Evolutionary conservation across 371 early-diverging fungal species (phyloP), one percentile per base, ranked within the genome.

Genomic region (Zychaea mexicana): DNA sequence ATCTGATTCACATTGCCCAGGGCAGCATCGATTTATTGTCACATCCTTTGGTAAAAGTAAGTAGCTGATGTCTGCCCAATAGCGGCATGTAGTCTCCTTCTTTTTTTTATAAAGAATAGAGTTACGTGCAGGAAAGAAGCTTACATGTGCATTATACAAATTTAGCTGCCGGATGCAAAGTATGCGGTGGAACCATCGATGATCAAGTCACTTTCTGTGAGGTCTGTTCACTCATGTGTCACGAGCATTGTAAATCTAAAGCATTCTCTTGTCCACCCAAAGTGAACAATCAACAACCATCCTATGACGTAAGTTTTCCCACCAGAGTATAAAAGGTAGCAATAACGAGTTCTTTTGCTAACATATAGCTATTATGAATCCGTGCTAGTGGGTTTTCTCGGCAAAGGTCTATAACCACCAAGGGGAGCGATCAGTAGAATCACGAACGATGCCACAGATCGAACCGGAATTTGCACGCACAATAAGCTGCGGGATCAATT

Each of bases 151-250:
- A 17, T 17, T 42, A 4, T 15, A 42, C n/a, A 7, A 42, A 1
- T 53, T 22, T 47, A 78, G 76, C 39, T 10, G 64, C 76, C 21
- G 75, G 69, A 30, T 79, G 79, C 52, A 79, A 82, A 65, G 78
- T 79, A 12, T 82, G 82, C 38, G 66, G 65, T 30, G 70, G 71
- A 33, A 21, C 66, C 2, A 64, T 82, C 52, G 63, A 59, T 6
- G 55, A 57, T 13, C 47, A 69, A 17, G 70, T 66, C 3, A 60
- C 74, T 2, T 74, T 79, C 39, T 79, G 78, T 64, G 72, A 79
- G 76, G 79, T 70, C 15, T 79, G 82, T 59, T 71, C 72, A 12
- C 61, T 82, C 4, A 65, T 79, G 30, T 82, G 82, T 24, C 74
- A 74, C 26, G 63, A 74, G 19, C 60, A 66, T n/a, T 74, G 74